These are phyloP conservation scores for Candida smagusa DNA, from an alignment of 1,139 yeast species.

Conservation along the genomic window DNA sequence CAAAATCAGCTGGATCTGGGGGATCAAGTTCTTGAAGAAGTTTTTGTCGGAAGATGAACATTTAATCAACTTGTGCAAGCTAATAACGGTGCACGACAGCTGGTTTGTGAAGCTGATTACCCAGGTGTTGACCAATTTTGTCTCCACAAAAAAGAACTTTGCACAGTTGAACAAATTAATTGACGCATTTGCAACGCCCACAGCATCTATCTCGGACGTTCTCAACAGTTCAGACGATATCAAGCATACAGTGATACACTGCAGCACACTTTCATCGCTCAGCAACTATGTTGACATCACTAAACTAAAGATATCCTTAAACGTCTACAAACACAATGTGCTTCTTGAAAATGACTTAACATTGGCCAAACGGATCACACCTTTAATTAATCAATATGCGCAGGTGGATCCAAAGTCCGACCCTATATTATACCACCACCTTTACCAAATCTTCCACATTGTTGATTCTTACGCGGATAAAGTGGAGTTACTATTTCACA, in stretches of 20 bases:
- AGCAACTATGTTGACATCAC: constrained; percentile 71
- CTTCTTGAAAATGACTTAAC: constrained; percentile 21
- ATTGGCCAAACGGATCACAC: constrained; percentile 18
- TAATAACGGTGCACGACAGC: constrained; percentile 85
- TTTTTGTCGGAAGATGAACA: constrained; percentile 55
- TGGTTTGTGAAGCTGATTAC: constrained; percentile 84
- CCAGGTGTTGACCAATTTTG: constrained; percentile 61
- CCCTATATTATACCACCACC: constrained; percentile 39
- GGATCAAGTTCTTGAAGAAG: constrained; percentile 67
- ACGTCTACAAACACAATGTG: constrained; percentile 53
- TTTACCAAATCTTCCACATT: constrained; percentile 49
- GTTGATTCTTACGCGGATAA: constrained; percentile 41
- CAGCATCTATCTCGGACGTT: constrained; percentile 5
- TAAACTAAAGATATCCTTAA: constrained; percentile 69
- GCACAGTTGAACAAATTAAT: constrained; percentile 27
- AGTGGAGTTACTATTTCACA: constrained; percentile 50
- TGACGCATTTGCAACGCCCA: constrained; percentile 23
- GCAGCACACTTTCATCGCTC: constrained; percentile 59
- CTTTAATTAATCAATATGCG: constrained; percentile 23
- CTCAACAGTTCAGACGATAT: constrained; percentile 5
- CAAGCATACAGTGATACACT: constrained; percentile 38
- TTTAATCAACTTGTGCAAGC: constrained; percentile 47
- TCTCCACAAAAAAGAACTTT: constrained; percentile 32
- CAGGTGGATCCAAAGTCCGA: constrained; percentile 19
- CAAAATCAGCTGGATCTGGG: constrained; percentile 71